phyloP scores from a whole-genome alignment of 2,329 filamentous ascomycete genomes.

The Apiospora saccharicola region DNA sequence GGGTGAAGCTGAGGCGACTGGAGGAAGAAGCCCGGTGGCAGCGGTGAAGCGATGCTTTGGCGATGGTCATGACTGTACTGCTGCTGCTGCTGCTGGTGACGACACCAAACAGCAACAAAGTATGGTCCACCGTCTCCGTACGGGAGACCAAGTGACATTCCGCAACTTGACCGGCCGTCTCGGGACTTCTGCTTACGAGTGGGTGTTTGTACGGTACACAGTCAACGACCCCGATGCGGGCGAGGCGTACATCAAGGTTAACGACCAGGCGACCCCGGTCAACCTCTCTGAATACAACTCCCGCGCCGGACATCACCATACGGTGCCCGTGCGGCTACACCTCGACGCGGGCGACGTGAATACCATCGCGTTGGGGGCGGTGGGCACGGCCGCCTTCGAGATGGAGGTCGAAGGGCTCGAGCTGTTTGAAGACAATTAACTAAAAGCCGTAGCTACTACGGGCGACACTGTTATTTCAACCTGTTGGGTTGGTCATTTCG shows the following conservation, averaged over 20 bases:
- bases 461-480: no score
- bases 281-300: constrained; percentile 48
- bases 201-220: constrained; percentile 47
- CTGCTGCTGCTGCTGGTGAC: neutral
- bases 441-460: neutral
- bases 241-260: constrained; percentile 45
- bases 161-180: constrained; percentile 45
- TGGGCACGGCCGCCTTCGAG: constrained; percentile 31
- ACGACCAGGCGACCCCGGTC: constrained; percentile 37
- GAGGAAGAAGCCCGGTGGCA: constrained; percentile 27
- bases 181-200: constrained; percentile 37
- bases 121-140: constrained; percentile 29
- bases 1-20: constrained; percentile 37
- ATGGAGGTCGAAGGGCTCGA: constrained; percentile 10
- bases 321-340: constrained; percentile 44
- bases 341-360: constrained; percentile 43
- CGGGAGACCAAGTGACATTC: constrained; percentile 43
- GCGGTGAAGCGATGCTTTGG: neutral
- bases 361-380: constrained; percentile 45
- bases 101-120: constrained; percentile 29
- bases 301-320: constrained; percentile 45
- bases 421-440: neutral
- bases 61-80: neutral
- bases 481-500: no score
- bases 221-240: constrained; percentile 42